Conservation (phyloP, 805 yeast genomes). For the Starmerella potacharoeniae region DNA sequence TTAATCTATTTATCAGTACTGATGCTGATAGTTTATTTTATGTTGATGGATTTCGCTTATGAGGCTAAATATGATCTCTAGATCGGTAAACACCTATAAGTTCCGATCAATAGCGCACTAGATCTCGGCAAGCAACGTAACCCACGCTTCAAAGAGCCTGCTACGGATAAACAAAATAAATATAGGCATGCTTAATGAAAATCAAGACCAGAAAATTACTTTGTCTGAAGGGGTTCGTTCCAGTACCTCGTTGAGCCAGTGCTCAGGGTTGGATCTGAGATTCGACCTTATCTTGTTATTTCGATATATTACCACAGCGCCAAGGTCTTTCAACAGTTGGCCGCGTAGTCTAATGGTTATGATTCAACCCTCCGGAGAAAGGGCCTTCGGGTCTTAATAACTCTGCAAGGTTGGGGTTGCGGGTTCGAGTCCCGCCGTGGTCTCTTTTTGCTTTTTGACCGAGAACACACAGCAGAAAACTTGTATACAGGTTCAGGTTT, state of each 20-base stretch:
- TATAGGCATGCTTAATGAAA: too few species aligned
- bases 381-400: background rate
- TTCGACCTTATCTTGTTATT: background rate
- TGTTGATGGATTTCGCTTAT: too few species aligned
- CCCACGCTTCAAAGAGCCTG: too few species aligned
- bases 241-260: too few species aligned
- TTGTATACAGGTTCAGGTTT: background rate
- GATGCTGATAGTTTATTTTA: background rate
- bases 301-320: background rate
- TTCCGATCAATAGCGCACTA: too few species aligned
- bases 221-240: too few species aligned
- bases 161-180: too few species aligned
- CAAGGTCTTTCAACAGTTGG: background rate
- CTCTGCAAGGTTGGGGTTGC: conserved; percentile 25
- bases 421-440: conserved; percentile 28
- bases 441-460: conserved; percentile 8
- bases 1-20: background rate
- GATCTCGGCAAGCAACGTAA: too few species aligned
- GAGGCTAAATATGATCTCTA: too few species aligned
- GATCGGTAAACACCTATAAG: too few species aligned
- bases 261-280: background rate
- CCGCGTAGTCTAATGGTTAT: conserved; percentile 21
- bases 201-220: too few species aligned
- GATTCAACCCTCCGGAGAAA: conserved; percentile 17
- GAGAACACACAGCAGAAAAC: background rate